Base-by-base conservation (phyloP, 345 rosid genomes). In the Excoecaria agallocha region DNA sequence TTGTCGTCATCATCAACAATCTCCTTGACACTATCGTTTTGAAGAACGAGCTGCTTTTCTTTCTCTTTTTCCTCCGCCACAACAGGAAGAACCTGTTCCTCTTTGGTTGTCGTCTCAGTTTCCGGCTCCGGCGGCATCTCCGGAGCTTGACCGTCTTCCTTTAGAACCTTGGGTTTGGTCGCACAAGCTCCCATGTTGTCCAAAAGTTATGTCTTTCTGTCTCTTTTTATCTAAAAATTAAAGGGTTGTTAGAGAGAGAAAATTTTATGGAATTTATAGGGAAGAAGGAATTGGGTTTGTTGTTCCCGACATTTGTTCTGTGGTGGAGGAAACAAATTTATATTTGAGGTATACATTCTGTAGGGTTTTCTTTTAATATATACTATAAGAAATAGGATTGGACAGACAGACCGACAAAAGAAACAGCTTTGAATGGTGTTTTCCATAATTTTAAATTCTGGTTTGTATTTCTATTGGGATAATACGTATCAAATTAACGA, bases 111-210 rank as follows among this genome's bases (percentile, higher is more conserved):
- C 8, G 49, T 39, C 37, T 74, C 77, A 1, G 4, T 50, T 7
- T 37, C 22, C 3, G 63, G 46, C 45, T 77, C 75, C 4, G 76
- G 71, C 1, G 61, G 72, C 1, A 68, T 82, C 19, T 8, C 76
- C 12, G 82, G 83, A 3, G 51, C 79, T 46, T 65, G 77, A 16
- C 38, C 71, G 13, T 76, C 81, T 22, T 77, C 82, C 84, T 76
- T 85, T 66, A 76, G 73, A 50, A 82, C 87, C 82, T 82, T 85
- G 0, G 87, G 87, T 77, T 85, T 87, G 39, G 88, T 81, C 4
- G 86, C 86, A 52, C 90, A 87, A 13, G 80, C 86, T 66, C 90
- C 90, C 88, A 85, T 87, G 39, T 74, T 77, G 12, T 58, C 48
- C 3, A 6, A 61, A 25, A 5, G 49, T 12, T 11, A 3, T 17